Evolutionary conservation across 768 basidiomycete species (phyloP).

Genomic region (Hydnomerulius pinastri): DNA sequence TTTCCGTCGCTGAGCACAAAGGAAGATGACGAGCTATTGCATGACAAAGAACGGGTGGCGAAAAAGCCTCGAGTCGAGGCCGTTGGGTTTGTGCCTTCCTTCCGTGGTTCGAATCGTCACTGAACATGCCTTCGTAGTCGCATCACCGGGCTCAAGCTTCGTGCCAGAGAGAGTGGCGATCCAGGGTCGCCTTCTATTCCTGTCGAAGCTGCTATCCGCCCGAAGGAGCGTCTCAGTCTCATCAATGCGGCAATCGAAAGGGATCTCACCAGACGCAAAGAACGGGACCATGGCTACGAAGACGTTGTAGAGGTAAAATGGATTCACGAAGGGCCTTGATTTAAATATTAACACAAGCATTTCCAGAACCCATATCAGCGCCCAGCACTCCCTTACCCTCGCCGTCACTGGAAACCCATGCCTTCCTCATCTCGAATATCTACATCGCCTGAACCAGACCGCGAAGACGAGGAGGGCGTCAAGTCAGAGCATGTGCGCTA

Average conservation of each 20-base stretch:
- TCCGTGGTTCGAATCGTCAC: background rate
- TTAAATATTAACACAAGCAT: conserved; percentile 8
- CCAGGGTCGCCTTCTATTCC: conserved; percentile 38
- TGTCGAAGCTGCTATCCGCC: conserved; percentile 54
- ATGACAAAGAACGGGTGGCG: conserved; percentile 67
- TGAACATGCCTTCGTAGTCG: conserved; percentile 34
- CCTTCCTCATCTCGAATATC: conserved; percentile 39
- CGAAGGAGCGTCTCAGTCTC: conserved; percentile 62
- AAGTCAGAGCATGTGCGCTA: conserved; percentile 25
- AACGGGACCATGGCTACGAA: conserved; percentile 82
- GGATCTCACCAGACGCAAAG: conserved; percentile 64
- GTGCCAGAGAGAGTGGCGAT: conserved; percentile 47
- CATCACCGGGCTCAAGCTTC: conserved; percentile 54
- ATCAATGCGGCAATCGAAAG: conserved; percentile 60
- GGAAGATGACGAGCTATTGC: conserved; percentile 69
- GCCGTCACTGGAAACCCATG: conserved; percentile 68
- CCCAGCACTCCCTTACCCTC: conserved; percentile 54
- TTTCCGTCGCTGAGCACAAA: conserved; percentile 60
- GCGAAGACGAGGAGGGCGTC: conserved; percentile 21
- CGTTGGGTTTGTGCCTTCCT: conserved; percentile 11
- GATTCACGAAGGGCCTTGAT: background rate
- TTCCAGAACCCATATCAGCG: conserved; percentile 72
- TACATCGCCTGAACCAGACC: conserved; percentile 30
- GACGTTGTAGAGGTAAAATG: conserved; percentile 76
- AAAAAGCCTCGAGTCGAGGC: conserved; percentile 54